These are phyloP conservation scores for Medicago ruthenica DNA, from an alignment of 306 rosid species.

Conservation along the genomic window DNA sequence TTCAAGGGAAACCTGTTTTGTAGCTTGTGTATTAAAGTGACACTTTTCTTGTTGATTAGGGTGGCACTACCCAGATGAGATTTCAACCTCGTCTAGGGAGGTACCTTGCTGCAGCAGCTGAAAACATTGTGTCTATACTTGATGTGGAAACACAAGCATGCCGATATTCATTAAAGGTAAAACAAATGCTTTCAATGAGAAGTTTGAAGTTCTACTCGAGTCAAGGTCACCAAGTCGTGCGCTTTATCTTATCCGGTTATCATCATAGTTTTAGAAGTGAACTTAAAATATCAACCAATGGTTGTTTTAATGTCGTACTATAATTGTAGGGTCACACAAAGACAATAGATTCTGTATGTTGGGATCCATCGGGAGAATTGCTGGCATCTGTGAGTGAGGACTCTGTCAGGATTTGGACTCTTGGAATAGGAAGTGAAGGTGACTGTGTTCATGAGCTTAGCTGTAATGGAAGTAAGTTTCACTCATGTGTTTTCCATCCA, in stretches of 20 bases:
- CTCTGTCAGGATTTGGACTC: conserved; percentile 88
- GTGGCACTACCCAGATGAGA: conserved; percentile 86
- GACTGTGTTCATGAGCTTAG: conserved; percentile 88
- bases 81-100: conserved; percentile 93
- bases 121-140: conserved; percentile 84
- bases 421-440: conserved; percentile 83
- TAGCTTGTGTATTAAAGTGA: conserved; percentile 1
- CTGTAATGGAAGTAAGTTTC: conserved; percentile 84
- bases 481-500: conserved; percentile 92
- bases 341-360: conserved; percentile 72
- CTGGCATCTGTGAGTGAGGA: conserved; percentile 97
- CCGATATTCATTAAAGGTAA: conserved; percentile 72
- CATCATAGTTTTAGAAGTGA: background rate
- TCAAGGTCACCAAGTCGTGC: background rate
- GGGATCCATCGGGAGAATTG: conserved; percentile 95
- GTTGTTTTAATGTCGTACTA: conserved; percentile 32
- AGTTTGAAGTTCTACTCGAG: conserved; percentile 23
- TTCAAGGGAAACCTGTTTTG: background rate
- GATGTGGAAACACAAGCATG: conserved; percentile 84
- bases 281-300: background rate
- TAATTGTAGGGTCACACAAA: conserved; percentile 81
- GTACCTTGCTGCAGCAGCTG: conserved; percentile 89
- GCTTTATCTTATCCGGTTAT: background rate
- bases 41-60: conserved; percentile 54
- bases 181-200: background rate